Conservation (phyloP, 2,329 filamentous ascomycete genomes). For the Diplodia intermedia region DNA sequence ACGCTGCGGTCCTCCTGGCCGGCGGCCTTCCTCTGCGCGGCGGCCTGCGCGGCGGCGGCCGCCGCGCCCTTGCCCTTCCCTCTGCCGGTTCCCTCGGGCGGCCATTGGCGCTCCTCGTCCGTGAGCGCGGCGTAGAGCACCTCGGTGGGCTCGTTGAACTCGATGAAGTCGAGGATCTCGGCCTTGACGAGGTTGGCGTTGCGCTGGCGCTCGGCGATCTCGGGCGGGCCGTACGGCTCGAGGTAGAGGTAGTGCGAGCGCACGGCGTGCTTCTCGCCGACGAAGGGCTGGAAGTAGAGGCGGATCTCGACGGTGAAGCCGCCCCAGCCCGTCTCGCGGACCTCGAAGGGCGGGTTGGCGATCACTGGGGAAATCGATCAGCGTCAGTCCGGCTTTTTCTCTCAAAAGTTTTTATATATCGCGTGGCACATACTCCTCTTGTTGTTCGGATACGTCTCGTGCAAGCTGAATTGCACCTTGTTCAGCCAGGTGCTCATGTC, state of each 20-base stretch:
- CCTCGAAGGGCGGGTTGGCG: conserved; percentile 71
- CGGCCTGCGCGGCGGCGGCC: conserved; percentile 9
- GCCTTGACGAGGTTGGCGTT: conserved; percentile 68
- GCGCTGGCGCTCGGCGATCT: conserved; percentile 67
- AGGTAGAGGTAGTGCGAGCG: conserved; percentile 90
- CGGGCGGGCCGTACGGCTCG: conserved; percentile 79
- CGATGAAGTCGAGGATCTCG: conserved; percentile 89
- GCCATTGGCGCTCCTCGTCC: conserved; percentile 65
- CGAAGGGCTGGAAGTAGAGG: conserved; percentile 88
- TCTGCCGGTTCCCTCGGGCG: conserved; percentile 53
- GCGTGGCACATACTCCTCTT: conserved; percentile 67
- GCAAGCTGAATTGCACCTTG: conserved; percentile 96
- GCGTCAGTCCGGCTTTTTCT: neutral
- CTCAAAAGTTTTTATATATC: neutral
- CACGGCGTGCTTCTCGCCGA: conserved; percentile 93
- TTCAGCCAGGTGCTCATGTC: conserved; percentile 96
- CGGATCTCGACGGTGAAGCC: conserved; percentile 97
- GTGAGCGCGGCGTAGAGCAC: conserved; percentile 89
- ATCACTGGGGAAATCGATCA: conserved; percentile 1
- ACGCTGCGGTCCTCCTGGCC: conserved; percentile 29
- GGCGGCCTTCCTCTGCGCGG: conserved; percentile 2
- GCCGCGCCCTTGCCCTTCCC: conserved; percentile 56
- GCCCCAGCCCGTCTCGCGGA: conserved; percentile 94
- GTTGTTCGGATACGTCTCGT: conserved; percentile 94
- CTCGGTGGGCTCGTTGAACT: conserved; percentile 97